phyloP scores from a whole-genome alignment of 768 basidiomycete species.

The Amylocystis lapponica region DNA sequence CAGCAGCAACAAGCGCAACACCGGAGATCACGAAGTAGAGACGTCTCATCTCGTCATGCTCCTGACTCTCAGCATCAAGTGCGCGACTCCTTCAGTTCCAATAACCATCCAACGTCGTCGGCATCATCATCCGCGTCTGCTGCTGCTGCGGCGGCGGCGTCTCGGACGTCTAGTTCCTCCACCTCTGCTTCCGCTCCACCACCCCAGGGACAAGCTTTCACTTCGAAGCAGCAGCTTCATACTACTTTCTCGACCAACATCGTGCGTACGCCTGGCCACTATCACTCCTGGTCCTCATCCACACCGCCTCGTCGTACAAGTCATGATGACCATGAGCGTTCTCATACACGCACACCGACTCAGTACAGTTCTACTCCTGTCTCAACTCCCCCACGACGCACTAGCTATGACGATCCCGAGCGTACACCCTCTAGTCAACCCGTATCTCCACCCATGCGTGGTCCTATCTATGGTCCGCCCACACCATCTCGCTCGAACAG shows the following conservation, averaged over 20 bases:
- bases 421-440: constrained; percentile 8
- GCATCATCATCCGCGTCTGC: constrained; percentile 10
- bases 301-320: constrained; percentile 9
- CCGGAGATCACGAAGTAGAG: too few relatives aligned
- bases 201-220: constrained; percentile 40
- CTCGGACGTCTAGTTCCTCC: constrained; percentile 1
- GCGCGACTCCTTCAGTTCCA: too few relatives aligned
- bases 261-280: constrained; percentile 64
- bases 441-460: constrained; percentile 6
- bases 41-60: too few relatives aligned
- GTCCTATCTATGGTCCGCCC: constrained; percentile 16
- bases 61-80: too few relatives aligned
- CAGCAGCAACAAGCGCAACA: too few relatives aligned
- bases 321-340: constrained; percentile 5
- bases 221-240: constrained; percentile 45
- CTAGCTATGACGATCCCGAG: constrained; percentile 1
- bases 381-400: constrained; percentile 7
- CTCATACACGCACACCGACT: too few relatives aligned
- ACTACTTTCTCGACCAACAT: constrained; percentile 67
- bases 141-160: constrained; percentile 5
- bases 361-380: constrained; percentile 52
- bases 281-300: constrained; percentile 23
- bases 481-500: constrained; percentile 16
- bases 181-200: constrained; percentile 14
- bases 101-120: too few relatives aligned